Conservation (phyloP, 2,329 filamentous ascomycete genomes). For the Xylariaceae sp. region DNA sequence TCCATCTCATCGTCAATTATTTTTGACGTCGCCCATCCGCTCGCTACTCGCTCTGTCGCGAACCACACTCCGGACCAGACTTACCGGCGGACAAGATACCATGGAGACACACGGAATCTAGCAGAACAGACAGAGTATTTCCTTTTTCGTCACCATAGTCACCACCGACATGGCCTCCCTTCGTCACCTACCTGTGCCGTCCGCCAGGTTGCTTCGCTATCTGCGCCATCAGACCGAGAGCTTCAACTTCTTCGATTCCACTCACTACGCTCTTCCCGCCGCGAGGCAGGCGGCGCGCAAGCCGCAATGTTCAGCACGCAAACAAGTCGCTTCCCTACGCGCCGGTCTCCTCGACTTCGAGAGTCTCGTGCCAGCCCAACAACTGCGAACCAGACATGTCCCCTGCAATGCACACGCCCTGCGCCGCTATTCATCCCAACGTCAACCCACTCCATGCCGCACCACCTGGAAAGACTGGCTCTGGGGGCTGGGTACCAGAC, state of each 20-base stretch:
- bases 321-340: constrained; percentile 20
- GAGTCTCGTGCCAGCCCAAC: constrained; percentile 17
- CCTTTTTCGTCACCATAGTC: not conserved
- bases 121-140: constrained; percentile 1
- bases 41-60: no score
- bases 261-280: constrained; percentile 21
- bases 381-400: constrained; percentile 8
- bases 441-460: constrained; percentile 22
- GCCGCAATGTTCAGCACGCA: constrained; percentile 22
- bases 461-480: constrained; percentile 47
- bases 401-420: constrained; percentile 14
- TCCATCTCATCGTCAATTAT: constrained; percentile 1
- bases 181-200: constrained; percentile 44
- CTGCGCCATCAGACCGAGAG: constrained; percentile 66
- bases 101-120: constrained; percentile 8
- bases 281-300: constrained; percentile 14
- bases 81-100: not conserved
- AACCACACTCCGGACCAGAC: no score
- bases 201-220: constrained; percentile 62
- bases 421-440: constrained; percentile 28
- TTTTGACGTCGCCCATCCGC: constrained; percentile 5
- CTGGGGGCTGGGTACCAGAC: constrained; percentile 40
- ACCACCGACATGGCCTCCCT: constrained; percentile 41
- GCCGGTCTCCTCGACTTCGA: constrained; percentile 23
- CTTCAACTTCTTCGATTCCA: constrained; percentile 47